Base-by-base conservation (phyloP, 306 rosid genomes). In the Begonia loranthoides region DNA sequence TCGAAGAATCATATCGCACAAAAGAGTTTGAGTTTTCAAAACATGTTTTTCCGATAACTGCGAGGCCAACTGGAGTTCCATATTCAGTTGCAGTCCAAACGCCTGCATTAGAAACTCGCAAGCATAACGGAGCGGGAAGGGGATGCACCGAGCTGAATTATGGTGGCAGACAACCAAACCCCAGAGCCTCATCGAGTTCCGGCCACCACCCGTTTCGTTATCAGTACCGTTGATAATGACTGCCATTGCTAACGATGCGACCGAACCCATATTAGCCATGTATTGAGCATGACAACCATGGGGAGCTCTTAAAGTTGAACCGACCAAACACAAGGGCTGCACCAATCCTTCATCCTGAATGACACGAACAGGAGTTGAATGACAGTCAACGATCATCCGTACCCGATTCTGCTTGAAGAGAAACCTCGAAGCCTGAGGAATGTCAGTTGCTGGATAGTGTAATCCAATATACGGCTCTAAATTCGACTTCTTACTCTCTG, bases 131-230 rank as follows among this genome's bases (percentile, higher is more conserved):
- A 92, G 58, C 0, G 99, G 96, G 70, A 92, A 92, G 3, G 99
- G 94, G 46, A 92, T 76, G 67, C 76, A 72, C 61, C 99, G 68
- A 16, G 84, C 82, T 3, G 96, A 82, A 54, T 94, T 87, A 41
- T 92, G 99, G 58, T 92, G 99, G 51, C 99, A 92, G 53, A 92
- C 99, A 65, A 92, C 96, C 80, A 92, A 66, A 17, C 99, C 99
- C 99, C 99, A 92, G 8, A 92, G 70, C 75, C 79, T 83, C 82
- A 70, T 85, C 0, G 76, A 44, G 41, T 51, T 68, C 33, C 87
- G 59, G 5, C 83, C 83, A 0, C 72, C 84, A 58, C 57, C 48
- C 16, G 74, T 59, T 0, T 77, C 94, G 16, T 76, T 93, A 15
- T 86, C 99, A 51, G 61, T 82, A 49, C 81, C 92, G 66, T 86